Base-by-base conservation (phyloP, 768 basidiomycete species). In the Lyophyllum shimeji region DNA sequence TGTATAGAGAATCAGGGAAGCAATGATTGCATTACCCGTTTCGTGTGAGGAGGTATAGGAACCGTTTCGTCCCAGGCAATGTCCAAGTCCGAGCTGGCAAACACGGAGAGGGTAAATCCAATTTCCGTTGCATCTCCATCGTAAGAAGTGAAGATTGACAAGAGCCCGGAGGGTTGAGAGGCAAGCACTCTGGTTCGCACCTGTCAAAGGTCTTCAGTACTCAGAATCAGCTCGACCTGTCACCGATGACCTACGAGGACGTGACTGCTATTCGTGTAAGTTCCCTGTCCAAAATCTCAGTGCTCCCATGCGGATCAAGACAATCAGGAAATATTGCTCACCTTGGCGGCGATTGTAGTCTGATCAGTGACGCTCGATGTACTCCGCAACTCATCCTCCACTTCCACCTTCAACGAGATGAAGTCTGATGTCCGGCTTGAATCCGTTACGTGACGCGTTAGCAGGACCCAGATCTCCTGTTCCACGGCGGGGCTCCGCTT, bases 401-500 rank as follows among this genome's bases (percentile, higher is more conserved):
- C 74, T 56, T 80, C 72, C 2, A 76, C 76, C 45, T 74, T 76
- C 21, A 95, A 65, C 7, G 90, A 82, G 46, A 92, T 85, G 65
- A 85, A 95, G 57, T 91, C 87, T 1, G 79, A 72, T 5, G 73
- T 78, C 39, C 81, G 75, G 45, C 73, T 78, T n/a, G 83, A 87
- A 58, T 86, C 76, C 0, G 69, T 67, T 7, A 89, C 67, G 67
- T 98, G 95, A 25, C 93, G 82, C 0, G 87, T 88, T 1, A 98
- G 77, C 1, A 95, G 78, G 7, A 95, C 63, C 91, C 89, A 96
- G 6, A 97, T 76, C 43, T 91, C 86, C 25, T 75, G 64, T 33
- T 76, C 71, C 18, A 57, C 50, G 6, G 50, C 55, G 24, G 61
- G 18, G 37, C 47, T 60, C 29, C 63, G 64, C 15, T 58, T 68